Percentiles rank a stretch among this genome's conserved stretches.
Evolutionary conservation across 805 yeast genomes (phyloP).

Genomic region (Suhomyces canberraensis): DNA sequence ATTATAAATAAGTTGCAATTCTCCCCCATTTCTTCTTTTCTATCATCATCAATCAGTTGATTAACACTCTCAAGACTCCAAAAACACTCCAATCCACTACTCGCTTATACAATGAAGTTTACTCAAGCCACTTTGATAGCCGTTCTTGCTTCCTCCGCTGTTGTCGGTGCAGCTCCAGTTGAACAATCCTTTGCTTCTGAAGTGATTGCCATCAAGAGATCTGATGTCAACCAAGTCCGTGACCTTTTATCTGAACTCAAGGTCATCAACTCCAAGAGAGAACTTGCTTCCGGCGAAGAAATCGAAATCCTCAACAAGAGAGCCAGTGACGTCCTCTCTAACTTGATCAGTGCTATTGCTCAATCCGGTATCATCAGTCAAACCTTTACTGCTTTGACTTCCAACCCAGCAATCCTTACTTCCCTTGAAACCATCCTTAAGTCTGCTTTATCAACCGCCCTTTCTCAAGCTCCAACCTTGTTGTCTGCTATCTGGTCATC

Average conservation of each 20-base stretch:
- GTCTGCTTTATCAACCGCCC: conserved; percentile 29
- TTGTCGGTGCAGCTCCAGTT: conserved; percentile 35
- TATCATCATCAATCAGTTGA: conserved; percentile 2
- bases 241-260: conserved; percentile 32
- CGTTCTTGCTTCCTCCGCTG: conserved; percentile 35
- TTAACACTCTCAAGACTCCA: neutral
- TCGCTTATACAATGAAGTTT: conserved; percentile 32
- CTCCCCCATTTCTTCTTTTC: neutral
- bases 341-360: conserved; percentile 35
- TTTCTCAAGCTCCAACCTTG: conserved; percentile 41
- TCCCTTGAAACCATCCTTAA: conserved; percentile 26
- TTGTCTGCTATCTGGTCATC: conserved; percentile 40
- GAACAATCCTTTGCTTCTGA: conserved; percentile 19
- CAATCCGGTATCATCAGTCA: conserved; percentile 38
- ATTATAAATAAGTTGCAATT: conserved; percentile 8
- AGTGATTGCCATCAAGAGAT: conserved; percentile 29
- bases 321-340: conserved; percentile 33
- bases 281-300: conserved; percentile 26
- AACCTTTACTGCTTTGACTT: conserved; percentile 34
- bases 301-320: conserved; percentile 27
- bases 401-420: conserved; percentile 25
- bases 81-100: neutral
- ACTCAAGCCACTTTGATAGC: conserved; percentile 39
- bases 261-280: conserved; percentile 35
- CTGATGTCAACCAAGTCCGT: conserved; percentile 33